phyloP scores from a whole-genome alignment of 768 basidiomycete genomes.

The Trametes gibbosa region DNA sequence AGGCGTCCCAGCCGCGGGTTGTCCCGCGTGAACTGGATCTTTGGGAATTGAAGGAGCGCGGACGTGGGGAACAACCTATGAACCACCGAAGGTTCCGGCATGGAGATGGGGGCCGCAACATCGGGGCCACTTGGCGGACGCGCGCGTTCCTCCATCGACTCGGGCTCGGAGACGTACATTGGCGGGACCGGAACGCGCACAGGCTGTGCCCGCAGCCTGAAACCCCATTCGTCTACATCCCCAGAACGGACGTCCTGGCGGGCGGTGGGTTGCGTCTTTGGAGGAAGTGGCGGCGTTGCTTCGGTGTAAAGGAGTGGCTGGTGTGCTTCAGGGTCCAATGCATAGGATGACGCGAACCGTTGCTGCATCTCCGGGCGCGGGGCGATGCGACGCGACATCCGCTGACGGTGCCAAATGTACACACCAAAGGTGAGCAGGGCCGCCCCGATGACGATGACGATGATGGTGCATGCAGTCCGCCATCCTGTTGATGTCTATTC shows the following conservation, averaged over 20 bases:
- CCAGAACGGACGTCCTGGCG: background rate
- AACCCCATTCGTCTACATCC: slow-evolving; percentile 3
- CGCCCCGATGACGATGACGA: slow-evolving; percentile 13
- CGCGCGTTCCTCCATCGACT: background rate
- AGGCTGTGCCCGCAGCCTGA: background rate
- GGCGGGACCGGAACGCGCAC: slow-evolving; percentile 8
- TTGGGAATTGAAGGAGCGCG: background rate
- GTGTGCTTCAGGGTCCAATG: slow-evolving; percentile 8
- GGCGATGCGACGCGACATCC: background rate
- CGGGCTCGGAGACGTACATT: background rate
- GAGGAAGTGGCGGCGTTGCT: background rate
- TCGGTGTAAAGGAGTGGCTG: slow-evolving; percentile 1
- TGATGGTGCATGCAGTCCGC: slow-evolving; percentile 14
- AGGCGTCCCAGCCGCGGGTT: slow-evolving; percentile 8
- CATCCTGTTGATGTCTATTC: slow-evolving; percentile 15
- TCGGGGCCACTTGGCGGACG: background rate
- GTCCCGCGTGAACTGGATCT: background rate
- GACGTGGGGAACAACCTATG: background rate
- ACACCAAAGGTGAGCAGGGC: slow-evolving; percentile 11
- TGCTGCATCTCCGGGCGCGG: slow-evolving; percentile 10
- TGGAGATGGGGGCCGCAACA: background rate
- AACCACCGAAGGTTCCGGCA: background rate
- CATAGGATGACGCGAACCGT: slow-evolving; percentile 10
- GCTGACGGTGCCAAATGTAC: slow-evolving; percentile 11
- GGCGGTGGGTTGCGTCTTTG: slow-evolving; percentile 3